A percentile compares a stretch with the other conserved stretches of the same genome.
Conservation (phyloP, 2,329 filamentous ascomycete species). For the Fusarium acutatum region DNA sequence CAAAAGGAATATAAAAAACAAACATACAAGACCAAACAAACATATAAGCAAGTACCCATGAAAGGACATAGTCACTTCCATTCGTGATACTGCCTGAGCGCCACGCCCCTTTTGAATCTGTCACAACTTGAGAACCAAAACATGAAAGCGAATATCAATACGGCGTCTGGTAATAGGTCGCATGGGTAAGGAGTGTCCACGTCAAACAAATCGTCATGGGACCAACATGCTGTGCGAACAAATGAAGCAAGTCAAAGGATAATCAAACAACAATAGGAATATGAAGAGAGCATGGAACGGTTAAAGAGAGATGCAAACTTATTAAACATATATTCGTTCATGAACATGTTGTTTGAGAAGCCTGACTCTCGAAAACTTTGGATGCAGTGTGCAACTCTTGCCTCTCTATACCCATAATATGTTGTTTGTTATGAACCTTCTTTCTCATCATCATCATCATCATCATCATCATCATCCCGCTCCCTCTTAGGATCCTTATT, state of each 20-base stretch:
- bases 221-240: background rate
- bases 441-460: background rate
- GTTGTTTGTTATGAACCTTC: background rate
- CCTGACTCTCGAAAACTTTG: background rate
- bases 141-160: background rate
- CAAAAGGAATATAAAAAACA: background rate
- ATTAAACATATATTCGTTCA: background rate
- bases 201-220: background rate
- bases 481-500: conserved; percentile 19
- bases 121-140: background rate
- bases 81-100: background rate
- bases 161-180: background rate
- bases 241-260: background rate
- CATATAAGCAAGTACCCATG: background rate
- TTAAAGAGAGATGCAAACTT: background rate
- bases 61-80: background rate
- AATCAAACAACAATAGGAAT: conserved; percentile 11
- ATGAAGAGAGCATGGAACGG: background rate
- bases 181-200: background rate
- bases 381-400: background rate
- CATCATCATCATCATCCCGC: background rate
- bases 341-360: background rate
- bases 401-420: background rate
- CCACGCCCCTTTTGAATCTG: background rate
- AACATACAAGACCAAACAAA: background rate